Evolutionary conservation across 1,284 basidiomycete species (phyloP).

Genomic region (Ceratobasidium papillatum): DNA sequence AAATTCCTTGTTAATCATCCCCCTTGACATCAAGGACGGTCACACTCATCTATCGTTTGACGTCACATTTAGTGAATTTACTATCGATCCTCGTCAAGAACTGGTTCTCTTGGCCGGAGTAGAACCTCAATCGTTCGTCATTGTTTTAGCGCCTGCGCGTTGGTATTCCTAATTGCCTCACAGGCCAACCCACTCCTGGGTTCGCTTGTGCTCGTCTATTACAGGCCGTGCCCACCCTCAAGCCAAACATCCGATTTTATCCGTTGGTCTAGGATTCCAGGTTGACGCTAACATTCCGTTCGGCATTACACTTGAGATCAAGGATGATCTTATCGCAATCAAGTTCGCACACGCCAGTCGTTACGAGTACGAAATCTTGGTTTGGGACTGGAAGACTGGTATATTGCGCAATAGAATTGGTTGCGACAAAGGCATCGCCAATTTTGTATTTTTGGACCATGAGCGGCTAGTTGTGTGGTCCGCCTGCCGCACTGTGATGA

Average conservation of each 20-base stretch:
- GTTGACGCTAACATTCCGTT: not conserved
- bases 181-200: not conserved
- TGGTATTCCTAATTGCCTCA: not conserved
- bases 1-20: not conserved
- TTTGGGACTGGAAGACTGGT: slow-evolving; percentile 30
- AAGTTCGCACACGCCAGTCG: not conserved
- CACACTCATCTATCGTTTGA: not conserved
- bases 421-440: not conserved
- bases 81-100: not conserved
- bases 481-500: not conserved
- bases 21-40: not conserved
- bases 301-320: slow-evolving; percentile 13
- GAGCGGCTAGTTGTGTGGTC: not conserved
- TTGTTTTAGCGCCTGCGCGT: not conserved
- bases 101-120: not conserved
- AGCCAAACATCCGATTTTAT: not conserved
- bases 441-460: not conserved
- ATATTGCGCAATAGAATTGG: slow-evolving; percentile 6
- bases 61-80: not conserved
- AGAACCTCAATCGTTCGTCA: not conserved
- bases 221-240: not conserved
- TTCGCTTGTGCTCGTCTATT: not conserved
- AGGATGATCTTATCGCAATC: not conserved
- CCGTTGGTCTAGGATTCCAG: not conserved
- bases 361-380: slow-evolving; percentile 8